Percentiles rank a stretch among this genome's conserved stretches.
Evolutionary conservation across 306 rosid species (phyloP).

Genomic region (Lathyrus sativus): DNA sequence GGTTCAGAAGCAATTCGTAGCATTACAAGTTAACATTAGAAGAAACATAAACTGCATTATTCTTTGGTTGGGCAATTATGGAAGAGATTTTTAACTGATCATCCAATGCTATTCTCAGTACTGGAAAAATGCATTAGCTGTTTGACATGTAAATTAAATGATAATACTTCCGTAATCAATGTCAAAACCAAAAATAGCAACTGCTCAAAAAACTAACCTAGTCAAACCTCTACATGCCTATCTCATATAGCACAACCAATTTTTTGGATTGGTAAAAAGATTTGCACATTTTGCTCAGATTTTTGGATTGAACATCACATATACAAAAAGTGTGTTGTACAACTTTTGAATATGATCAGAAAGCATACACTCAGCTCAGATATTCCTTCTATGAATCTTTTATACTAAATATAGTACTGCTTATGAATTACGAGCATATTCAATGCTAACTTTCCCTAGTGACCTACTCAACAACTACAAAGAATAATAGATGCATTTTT

Average conservation of each 20-base stretch:
- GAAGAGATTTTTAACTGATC: conserved; percentile 28
- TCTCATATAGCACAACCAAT: neutral
- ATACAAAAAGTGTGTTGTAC: conserved; percentile 7
- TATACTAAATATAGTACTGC: conserved; percentile 8
- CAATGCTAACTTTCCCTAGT: conserved; percentile 8
- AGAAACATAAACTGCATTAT: conserved; percentile 29
- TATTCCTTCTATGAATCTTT: conserved; percentile 9
- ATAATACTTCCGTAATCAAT: conserved; percentile 2
- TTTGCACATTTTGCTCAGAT: conserved; percentile 4
- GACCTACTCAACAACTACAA: conserved; percentile 29
- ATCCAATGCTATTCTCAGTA: conserved; percentile 24
- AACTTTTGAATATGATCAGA: conserved; percentile 12
- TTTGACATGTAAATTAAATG: neutral
- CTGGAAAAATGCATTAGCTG: conserved; percentile 24
- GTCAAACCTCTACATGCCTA: conserved; percentile 6
- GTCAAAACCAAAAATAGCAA: conserved; percentile 24
- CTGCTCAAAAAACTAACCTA: conserved; percentile 1
- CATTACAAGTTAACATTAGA: conserved; percentile 28
- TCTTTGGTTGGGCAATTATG: conserved; percentile 16
- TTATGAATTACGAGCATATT: conserved; percentile 28
- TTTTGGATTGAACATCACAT: conserved; percentile 1
- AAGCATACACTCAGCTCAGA: conserved; percentile 7
- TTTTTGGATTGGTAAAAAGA: conserved; percentile 5
- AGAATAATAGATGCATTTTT: conserved; percentile 21
- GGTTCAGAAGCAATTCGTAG: conserved; percentile 31